Conservation (phyloP, 225 moss, liverwort and hornwort genomes). For the Thuidium tamariscinum region DNA sequence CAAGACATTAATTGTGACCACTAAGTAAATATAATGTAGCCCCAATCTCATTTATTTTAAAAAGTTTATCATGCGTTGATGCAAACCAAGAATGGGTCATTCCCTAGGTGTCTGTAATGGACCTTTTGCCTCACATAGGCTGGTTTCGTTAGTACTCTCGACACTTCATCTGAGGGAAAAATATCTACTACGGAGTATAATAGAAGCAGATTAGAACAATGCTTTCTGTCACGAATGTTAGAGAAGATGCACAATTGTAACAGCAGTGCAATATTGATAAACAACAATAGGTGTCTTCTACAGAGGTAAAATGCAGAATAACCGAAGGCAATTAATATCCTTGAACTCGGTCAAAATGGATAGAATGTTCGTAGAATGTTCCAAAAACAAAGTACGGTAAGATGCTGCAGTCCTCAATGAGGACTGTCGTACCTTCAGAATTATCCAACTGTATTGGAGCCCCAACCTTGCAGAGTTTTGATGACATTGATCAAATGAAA, state of each 20-base stretch:
- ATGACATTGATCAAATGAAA: neutral
- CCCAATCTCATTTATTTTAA: neutral
- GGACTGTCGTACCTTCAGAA: neutral
- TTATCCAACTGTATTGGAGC: neutral
- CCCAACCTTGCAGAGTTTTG: neutral
- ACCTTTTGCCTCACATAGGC: neutral
- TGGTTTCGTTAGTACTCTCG: neutral
- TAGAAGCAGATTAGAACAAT: neutral
- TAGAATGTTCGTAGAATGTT: neutral
- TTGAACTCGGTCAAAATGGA: neutral
- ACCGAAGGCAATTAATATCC: neutral
- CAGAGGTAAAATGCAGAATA: neutral
- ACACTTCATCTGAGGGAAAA: neutral
- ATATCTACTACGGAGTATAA: neutral
- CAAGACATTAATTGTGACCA: neutral
- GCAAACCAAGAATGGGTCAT: neutral
- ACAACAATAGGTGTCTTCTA: neutral
- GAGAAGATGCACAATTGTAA: neutral
- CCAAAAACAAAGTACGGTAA: neutral
- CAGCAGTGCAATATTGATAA: neutral
- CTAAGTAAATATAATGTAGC: neutral
- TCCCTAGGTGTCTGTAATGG: neutral
- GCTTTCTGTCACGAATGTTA: neutral
- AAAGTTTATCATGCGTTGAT: neutral
- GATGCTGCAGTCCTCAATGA: neutral